phyloP scores from a whole-genome alignment of 139 green algal genomes.

The Micractinium sp. region DNA sequence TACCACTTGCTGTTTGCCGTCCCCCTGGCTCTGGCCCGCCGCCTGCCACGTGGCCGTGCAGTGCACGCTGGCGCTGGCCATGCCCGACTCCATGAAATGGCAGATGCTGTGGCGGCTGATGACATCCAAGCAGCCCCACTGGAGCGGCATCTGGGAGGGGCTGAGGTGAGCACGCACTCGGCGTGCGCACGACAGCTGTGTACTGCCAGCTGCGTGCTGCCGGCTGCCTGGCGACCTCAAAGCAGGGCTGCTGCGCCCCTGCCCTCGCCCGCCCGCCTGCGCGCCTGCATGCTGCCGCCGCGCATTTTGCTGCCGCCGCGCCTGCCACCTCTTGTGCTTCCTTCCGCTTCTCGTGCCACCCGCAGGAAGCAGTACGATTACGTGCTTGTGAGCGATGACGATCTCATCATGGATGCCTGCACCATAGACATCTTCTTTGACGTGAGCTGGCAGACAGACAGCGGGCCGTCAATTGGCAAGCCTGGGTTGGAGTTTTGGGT shows the following conservation, averaged over 20 bases:
- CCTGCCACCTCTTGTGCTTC: background rate
- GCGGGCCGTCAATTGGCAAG: no score
- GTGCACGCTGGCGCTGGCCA: constrained; percentile 19
- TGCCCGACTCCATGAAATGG: constrained; percentile 23
- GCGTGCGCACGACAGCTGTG: background rate
- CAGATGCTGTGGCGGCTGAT: constrained; percentile 31
- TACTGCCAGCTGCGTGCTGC: no score
- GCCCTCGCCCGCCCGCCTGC: no score
- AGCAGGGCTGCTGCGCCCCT: background rate
- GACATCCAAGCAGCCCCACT: background rate
- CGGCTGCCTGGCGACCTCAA: no score
- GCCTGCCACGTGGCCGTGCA: background rate
- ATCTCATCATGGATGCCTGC: constrained; percentile 27
- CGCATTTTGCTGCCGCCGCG: background rate
- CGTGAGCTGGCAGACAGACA: background rate
- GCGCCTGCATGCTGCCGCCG: background rate
- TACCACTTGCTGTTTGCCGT: background rate
- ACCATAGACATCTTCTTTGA: constrained; percentile 17
- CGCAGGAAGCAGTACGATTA: constrained; percentile 20
- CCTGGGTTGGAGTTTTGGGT: no score
- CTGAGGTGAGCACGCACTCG: background rate
- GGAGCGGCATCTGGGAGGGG: background rate
- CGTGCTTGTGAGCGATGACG: constrained; percentile 24
- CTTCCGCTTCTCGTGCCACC: background rate
- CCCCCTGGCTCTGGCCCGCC: background rate